Evolutionary conservation across 2,329 filamentous ascomycete genomes (phyloP), one percentile per base, ranked within the genome.

Genomic region (Trichophyton verrucosum): DNA sequence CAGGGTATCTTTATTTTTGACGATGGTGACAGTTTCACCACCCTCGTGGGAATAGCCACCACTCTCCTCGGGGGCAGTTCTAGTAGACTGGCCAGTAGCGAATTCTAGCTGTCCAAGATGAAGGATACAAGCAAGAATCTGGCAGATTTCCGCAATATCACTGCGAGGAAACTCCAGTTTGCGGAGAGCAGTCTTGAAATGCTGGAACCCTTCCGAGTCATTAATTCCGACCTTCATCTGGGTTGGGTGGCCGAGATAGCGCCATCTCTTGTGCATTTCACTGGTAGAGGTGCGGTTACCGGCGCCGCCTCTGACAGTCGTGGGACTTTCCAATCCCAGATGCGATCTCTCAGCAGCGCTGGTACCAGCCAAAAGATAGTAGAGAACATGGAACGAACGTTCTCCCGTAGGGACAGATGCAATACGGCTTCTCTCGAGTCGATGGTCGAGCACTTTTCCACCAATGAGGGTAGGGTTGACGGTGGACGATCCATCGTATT

Each of bases 21-120:
- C 92, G 1, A 86, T 82, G 0, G 94, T 97, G 30, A 91, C 79
- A 0, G 82, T 88, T 70, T 94, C 89, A 47, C 86, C 89, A 65
- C 94, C 94, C 74, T 99, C 94, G 70, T 96, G 91, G 0, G 94
- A 96, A 75, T 94, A 97, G 20, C 92, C 92, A 60, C 94, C 94
- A 66, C 92, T 97, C 69, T 99, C 94, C 67, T 96, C 91, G 1
- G 84, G 90, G 0, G 83, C 83, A 0, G 84, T 86, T 1, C 86
- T 86, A 0, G 94, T 97, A 66, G 86, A 84, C 67, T 88, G 86
- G 1, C 87, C 86, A 0, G 84, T 91, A 71, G 88, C 85, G 66
- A 99, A 99, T 68, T 99, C 94, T 2, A 99, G 84, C 76, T 99
- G 94, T 30, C 94, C 94, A 66, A 99, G 91, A 72, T 99, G 94